These are phyloP conservation scores for Venturia asperata DNA, from an alignment of 2,329 filamentous ascomycete genomes.

Conservation along the genomic window DNA sequence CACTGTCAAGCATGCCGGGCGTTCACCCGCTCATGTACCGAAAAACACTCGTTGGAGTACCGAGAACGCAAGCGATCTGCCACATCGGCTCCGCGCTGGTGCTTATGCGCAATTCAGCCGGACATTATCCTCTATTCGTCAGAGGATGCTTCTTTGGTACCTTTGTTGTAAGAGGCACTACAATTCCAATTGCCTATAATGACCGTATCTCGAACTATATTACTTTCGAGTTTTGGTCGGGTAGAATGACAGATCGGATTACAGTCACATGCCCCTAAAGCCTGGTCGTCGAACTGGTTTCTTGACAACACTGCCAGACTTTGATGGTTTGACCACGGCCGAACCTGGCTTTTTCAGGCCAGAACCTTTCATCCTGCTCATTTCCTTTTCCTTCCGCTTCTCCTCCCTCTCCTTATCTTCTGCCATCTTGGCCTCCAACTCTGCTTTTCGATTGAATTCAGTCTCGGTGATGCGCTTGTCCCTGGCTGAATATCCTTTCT, in stretches of 20 bases:
- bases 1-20: not conserved
- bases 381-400: slow-evolving; percentile 38
- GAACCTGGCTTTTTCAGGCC: slow-evolving; percentile 9
- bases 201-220: not conserved
- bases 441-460: slow-evolving; percentile 87
- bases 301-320: slow-evolving; percentile 3
- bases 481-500: slow-evolving; percentile 87
- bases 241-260: not conserved
- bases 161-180: not conserved
- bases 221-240: not conserved
- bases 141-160: not conserved
- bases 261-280: not conserved
- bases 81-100: not conserved
- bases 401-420: slow-evolving; percentile 68
- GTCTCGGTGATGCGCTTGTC: slow-evolving; percentile 83
- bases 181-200: not conserved
- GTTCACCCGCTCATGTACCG: not conserved
- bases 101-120: not conserved
- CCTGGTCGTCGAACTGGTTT: not conserved
- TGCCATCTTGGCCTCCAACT: slow-evolving; percentile 88
- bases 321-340: not conserved
- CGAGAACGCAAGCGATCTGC: too few relatives aligned
- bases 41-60: not conserved
- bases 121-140: not conserved
- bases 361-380: slow-evolving; percentile 20